Base-by-base conservation (phyloP, 192 early-diverging fungal genomes). In the Cladochytrium replicatum region DNA sequence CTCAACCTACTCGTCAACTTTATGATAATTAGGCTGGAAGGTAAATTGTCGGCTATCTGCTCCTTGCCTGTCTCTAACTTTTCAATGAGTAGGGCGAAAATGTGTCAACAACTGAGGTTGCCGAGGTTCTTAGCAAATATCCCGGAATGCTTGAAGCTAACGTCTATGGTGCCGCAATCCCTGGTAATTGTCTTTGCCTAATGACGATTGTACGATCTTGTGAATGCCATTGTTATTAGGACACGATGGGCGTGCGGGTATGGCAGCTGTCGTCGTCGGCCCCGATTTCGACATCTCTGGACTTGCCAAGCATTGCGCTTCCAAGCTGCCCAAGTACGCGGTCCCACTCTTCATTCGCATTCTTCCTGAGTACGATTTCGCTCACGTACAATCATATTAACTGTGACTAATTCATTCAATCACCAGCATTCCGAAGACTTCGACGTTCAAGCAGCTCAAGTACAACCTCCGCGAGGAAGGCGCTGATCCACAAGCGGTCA, bases 201-300 rank as follows among this genome's bases (percentile, higher is more conserved):
- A n/a, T n/a, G n/a, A n/a, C n/a, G n/a, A n/a, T n/a, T n/a, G n/a
- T n/a, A n/a, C n/a, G n/a, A n/a, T n/a, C n/a, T n/a, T n/a, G n/a
- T n/a, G n/a, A n/a, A n/a, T n/a, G n/a, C n/a, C n/a, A n/a, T n/a
- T n/a, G n/a, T n/a, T n/a, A n/a, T n/a, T n/a, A n/a, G n/a, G n/a
- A n/a, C 65, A 28, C 13, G 78, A 83, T 55, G 80, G 81, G 2
- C 64, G 75, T 34, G 82, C 82, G 21, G 79, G 76, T 28, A 85
- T 85, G 82, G 83, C 76, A 6, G 72, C 82, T 17, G 23, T 85
- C 39, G 63, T 72, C 1, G 43, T 77, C 11, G 49, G 63, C 25
- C 49, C 73, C n/a, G 55, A 52, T 2, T 66, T 80, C 7, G 50
- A 71, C 6, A 46, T 77, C 23, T 40, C 45, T 31, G 56, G 57